These are phyloP conservation scores for Pythium pyrilobum DNA, from an alignment of 352 stramenopile genomes.

Conservation along the genomic window DNA sequence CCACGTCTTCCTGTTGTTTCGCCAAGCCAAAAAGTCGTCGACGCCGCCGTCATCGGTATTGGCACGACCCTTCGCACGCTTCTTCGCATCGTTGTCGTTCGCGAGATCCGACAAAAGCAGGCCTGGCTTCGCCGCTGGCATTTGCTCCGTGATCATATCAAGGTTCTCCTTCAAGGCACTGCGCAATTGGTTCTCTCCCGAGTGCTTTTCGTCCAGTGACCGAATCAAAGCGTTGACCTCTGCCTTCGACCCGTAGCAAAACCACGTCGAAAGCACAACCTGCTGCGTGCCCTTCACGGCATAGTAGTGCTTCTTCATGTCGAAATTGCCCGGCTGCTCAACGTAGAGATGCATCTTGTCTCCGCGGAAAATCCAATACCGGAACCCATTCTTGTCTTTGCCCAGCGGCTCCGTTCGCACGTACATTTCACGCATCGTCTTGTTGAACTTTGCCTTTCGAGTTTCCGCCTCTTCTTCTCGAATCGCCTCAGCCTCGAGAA, in stretches of 20 bases:
- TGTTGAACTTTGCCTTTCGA: conserved; percentile 59
- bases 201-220: conserved; percentile 43
- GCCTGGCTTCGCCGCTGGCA: conserved; percentile 67
- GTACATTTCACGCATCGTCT: conserved; percentile 59
- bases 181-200: conserved; percentile 43
- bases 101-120: conserved; percentile 71
- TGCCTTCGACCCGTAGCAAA: conserved; percentile 53
- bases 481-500: conserved; percentile 57
- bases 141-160: conserved; percentile 46
- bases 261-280: conserved; percentile 33
- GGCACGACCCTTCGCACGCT: conserved; percentile 26
- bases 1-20: conserved; percentile 50
- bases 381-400: conserved; percentile 43
- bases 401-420: conserved; percentile 73
- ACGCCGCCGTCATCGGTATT: conserved; percentile 1
- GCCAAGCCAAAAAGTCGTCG: conserved; percentile 48
- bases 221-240: conserved; percentile 59
- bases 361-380: conserved; percentile 75
- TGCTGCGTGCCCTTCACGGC: neutral
- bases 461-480: conserved; percentile 58
- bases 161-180: conserved; percentile 57
- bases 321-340: conserved; percentile 45
- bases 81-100: conserved; percentile 49
- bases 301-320: conserved; percentile 50
- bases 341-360: conserved; percentile 67